Base-by-base conservation (phyloP, 2,329 filamentous ascomycete species). In the Thielaviopsis cerberus region DNA sequence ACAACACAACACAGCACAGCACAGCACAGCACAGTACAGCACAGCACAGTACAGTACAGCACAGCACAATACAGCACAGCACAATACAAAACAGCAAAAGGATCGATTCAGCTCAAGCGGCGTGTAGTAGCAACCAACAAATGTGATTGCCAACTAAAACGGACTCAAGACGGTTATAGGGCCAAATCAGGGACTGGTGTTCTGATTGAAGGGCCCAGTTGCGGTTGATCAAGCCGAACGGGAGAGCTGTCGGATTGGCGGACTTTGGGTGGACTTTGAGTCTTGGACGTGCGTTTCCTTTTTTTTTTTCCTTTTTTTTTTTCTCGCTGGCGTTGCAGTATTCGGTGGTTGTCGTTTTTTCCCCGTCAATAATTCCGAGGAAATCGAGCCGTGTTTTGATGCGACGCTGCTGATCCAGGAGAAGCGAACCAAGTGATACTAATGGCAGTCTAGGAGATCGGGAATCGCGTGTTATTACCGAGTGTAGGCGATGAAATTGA, bases 371-470 rank as follows among this genome's bases (percentile, higher is more conserved):
- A 52, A 55, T 26, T 59, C 37, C 26, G 34, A 37, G 52, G 22
- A 54, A 57, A 48, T 54, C 34, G 26, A 48, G 24, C 52, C 34
- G 45, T 53, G 51, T 57, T 57, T 27, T 54, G 34, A 58, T 50
- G n/a, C 51, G 20, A 54, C 26, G 37, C 37, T 54, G 30, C 51
- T 54, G 57, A 51, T 48, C 51, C 41, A 54, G 57, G 23, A 58
- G 52, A 58, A 58, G 57, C 51, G 57, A 54, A 51, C 51, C 25
- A n/a, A 58, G 56, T 53, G 56, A 57, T 58, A 53, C 56, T 58
- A 58, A 48, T 34, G 17, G 23, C 37, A 56, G 53, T 57, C 50
- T 53, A 57, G 55, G 53, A 34, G 55, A 57, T 52, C 48, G 48
- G 53, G 54, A 55, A 56, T 55, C 23, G 53, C 50, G 54, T 53